Percentiles rank a stretch among this genome's conserved stretches.
These are phyloP conservation scores for Colletotrichum eleusines DNA, from an alignment of 2,329 filamentous ascomycete genomes.

Conservation along the genomic window DNA sequence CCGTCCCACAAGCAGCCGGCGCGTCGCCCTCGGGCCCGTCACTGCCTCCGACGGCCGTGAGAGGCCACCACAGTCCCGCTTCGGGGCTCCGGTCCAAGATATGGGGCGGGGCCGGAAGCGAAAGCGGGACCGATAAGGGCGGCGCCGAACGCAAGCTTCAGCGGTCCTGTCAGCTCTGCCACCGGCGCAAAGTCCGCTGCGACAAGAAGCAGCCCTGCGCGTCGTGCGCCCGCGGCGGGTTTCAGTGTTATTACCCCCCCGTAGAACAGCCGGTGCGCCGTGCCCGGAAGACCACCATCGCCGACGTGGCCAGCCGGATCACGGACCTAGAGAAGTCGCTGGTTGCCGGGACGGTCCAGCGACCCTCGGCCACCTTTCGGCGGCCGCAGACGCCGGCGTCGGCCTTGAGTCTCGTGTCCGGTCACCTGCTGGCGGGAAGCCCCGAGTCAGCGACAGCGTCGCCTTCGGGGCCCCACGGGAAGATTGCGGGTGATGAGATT, in stretches of 20 bases:
- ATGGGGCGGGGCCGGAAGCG: background rate
- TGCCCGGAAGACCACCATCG: constrained; percentile 45
- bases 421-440: background rate
- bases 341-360: constrained; percentile 17
- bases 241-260: constrained; percentile 49
- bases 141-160: constrained; percentile 29
- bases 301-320: constrained; percentile 53
- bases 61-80: background rate
- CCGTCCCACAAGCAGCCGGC: constrained; percentile 4
- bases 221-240: constrained; percentile 44
- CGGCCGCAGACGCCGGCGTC: background rate
- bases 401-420: background rate
- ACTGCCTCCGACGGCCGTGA: background rate
- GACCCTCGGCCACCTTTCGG: background rate
- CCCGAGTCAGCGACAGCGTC: background rate
- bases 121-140: background rate
- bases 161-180: constrained; percentile 51
- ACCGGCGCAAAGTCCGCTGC: constrained; percentile 50
- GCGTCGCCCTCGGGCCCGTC: constrained; percentile 8
- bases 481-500: constrained; percentile 44
- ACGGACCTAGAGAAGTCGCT: constrained; percentile 51
- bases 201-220: constrained; percentile 49
- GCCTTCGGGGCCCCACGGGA: background rate
- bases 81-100: background rate
- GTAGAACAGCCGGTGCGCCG: constrained; percentile 45